Conservation (phyloP, 2,329 filamentous ascomycete genomes). For the Aureobasidium namibiae region DNA sequence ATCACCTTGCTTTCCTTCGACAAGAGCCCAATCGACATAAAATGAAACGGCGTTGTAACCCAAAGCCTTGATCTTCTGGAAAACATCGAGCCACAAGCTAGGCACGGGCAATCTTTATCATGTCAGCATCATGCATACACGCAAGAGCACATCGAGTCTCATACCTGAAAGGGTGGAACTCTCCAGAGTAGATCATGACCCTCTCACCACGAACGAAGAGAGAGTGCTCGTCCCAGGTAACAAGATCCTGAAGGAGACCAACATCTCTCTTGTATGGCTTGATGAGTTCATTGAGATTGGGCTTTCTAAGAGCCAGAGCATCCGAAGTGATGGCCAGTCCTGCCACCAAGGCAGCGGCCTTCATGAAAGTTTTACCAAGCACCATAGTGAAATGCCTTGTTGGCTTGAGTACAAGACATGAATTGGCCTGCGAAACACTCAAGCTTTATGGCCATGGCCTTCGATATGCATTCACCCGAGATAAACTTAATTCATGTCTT, state of each 20-base stretch:
- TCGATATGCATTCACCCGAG: conserved; percentile 11
- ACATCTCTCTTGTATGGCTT: conserved; percentile 41
- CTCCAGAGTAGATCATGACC: conserved; percentile 63
- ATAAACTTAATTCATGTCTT: background rate
- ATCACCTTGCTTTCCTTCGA: conserved; percentile 64
- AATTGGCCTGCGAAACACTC: background rate
- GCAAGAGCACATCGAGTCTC: background rate
- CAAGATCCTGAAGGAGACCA: conserved; percentile 49
- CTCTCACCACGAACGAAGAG: conserved; percentile 62
- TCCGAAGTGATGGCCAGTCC: conserved; percentile 13
- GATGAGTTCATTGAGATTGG: conserved; percentile 40
- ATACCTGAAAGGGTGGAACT: conserved; percentile 58
- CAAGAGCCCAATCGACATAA: conserved; percentile 69
- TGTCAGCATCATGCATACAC: background rate
- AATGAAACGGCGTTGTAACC: conserved; percentile 76
- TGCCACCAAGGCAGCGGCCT: conserved; percentile 20
- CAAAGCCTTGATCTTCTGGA: conserved; percentile 74
- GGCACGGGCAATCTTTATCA: conserved; percentile 49
- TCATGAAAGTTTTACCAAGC: conserved; percentile 20
- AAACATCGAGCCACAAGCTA: conserved; percentile 59
- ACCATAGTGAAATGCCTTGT: conserved; percentile 15
- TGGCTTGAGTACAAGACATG: background rate
- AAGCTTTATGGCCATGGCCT: conserved; percentile 1
- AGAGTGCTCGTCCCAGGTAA: conserved; percentile 62
- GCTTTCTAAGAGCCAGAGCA: conserved; percentile 41